Base-by-base conservation (phyloP, 2,329 filamentous ascomycete genomes). In the Fusarium musae region DNA sequence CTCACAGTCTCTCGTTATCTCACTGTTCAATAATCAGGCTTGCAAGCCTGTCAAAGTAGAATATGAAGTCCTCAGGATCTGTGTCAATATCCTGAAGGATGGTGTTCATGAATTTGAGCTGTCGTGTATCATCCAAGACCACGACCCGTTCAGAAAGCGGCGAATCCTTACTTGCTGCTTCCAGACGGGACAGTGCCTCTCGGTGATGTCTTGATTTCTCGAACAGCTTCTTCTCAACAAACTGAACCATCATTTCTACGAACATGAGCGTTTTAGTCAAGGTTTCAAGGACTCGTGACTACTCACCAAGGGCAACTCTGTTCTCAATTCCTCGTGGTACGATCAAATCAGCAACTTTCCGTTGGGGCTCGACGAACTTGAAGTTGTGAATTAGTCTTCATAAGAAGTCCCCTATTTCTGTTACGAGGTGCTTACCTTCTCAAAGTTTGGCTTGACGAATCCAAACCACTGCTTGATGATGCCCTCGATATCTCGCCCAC, bases 381-480 rank as follows among this genome's bases (percentile, higher is more conserved):
- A 16, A 16, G 32, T 36, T 21, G 37, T 77, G 32, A 79, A 69
- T n/a, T 17, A n/a, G 21, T 30, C 23, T 36, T 44, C 32, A 7
- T 17, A n/a, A 43, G 6, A 21, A 26, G 23, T 7, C 4, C n/a
- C 15, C 42, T 17, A 23, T 43, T n/a, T n/a, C 9, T 26, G 19
- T 16, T 21, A 32, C 7, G 17, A 30, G 34, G 13, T 6, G 26
- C 78, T 62, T 79, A 87, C 88, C 83, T 93, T 94, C 81, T 96
- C 93, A 78, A 97, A 98, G 79, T 98, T 98, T 6, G 96, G 96
- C 83, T 99, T 99, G 47, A 99, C 96, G 80, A 93, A 99, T 16
- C 85, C 86, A 81, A 98, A 98, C 96, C 96, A 99, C 82, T 99
- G 96, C 83, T 98, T 98, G 81, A 99, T 95, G 78, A 95, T 96